Evolutionary conservation across 2,329 filamentous ascomycete genomes (phyloP), one percentile per base, ranked within the genome.

Genomic region (Trichophyton simii): DNA sequence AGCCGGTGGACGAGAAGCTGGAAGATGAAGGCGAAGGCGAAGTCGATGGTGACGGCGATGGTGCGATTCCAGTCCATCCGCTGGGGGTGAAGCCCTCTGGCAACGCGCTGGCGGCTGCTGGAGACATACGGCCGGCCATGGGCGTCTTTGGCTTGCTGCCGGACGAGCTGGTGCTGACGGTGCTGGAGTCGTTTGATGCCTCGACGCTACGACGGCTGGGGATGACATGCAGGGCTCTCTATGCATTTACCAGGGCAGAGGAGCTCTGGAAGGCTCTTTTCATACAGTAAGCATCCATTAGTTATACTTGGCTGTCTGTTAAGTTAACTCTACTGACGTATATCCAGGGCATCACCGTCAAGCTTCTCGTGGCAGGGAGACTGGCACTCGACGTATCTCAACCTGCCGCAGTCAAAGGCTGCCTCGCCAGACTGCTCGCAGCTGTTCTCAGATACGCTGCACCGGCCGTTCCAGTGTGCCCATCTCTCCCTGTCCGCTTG

Each of bases 261-360:
- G 92, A 97, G 68, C 73, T 96, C 41, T 97, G 92, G 92, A 91
- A 94, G 73, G 75, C 85, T 18, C 74, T 96, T 20, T 95, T 92
- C 68, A 80, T 95, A 65, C 82, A 84, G 91, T 96, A 85, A 83
- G 89, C 61, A 57, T 55, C 34, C 6, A 1, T 31, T 31, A 7
- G 7, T 58, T 34, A 65, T n/a, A 4, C 22, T 3, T 15, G 20
- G 9, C 61, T 55, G 15, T 31, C 31, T 58, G 54, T 25, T 36
- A 20, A 3, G 13, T 44, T 46, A 34, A 7, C 9, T 38, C 9
- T 38, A 18, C 52, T 63, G 48, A 63, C 5, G 4, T 13, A 3
- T 20, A 20, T 18, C 22, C 57, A 66, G 65, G 54, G 58, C 60
- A 34, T 50, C 59, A 2, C 62, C 60, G 28, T 34, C 46, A 58